Base-by-base conservation (phyloP, 768 basidiomycete genomes). In the Podaxis sp. region DNA sequence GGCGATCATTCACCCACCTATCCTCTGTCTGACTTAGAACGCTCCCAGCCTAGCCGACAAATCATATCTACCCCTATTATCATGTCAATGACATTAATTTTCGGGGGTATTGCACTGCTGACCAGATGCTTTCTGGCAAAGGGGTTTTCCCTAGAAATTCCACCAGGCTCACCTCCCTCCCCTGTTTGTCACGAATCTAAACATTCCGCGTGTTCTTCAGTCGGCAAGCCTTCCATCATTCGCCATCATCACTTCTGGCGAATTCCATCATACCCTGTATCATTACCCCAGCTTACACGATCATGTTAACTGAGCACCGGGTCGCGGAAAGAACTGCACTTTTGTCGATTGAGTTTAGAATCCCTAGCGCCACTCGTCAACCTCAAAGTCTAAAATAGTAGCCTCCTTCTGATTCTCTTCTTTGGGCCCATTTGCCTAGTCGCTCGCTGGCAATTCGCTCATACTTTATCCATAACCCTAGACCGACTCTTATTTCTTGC, bases 371-470 rank as follows among this genome's bases (percentile, higher is more conserved):
- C 49, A 50, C 49, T 22, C 49, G 12, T 50, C 49, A 12, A 3
- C 49, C 24, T 24, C 49, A 50, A 22, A 19, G 29, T 51, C 50
- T 52, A 51, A 38, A 40, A 59, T 38, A 33, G 36, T 40, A 9
- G n/a, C 6, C 43, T 55, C 24, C 36, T 36, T 59, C 58, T 38
- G 36, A 17, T 38, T 40, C 58, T 25, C 47, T 57, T 25, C 50
- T 27, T 17, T 27, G 33, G 25, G 22, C 46, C 36, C 33, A 29
- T 37, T 47, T 49, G 43, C 47, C 57, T 58, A 58, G 57, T 37
- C 47, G 33, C 57, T 50, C 41, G 27, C 57, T 50, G 47, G 12
- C 27, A 47, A 29, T 33, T 57, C 24, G 57, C 47, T 58, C 41
- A 58, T 50, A 13, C 56, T 49, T 29, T 43, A 15, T 27, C 50